Evolutionary conservation across 345 rosid genomes (phyloP), one percentile per base, ranked within the genome.

Genomic region (Lepidium aucheri): DNA sequence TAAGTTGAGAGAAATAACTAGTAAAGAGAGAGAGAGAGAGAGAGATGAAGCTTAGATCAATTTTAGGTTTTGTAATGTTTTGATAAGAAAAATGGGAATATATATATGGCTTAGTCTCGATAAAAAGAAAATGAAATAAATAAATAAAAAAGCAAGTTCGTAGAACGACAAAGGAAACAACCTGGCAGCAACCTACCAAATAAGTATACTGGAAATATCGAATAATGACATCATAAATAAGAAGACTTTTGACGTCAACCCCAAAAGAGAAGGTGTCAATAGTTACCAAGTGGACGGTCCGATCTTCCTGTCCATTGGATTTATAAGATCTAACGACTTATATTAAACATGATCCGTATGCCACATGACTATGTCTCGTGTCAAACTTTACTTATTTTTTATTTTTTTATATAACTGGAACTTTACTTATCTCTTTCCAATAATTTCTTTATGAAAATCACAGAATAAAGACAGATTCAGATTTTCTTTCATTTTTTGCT

Each of bases 111-210:
- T 49, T 41, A 13, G 60, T 65, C 70, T 7, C 32, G 1, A 28
- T 5, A 28, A 28, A 28, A 28, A 28, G 14, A 18, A 0, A 42
- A 51, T 28, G 3, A 7, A 42, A 9, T 1, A 52, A 4, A 8
- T 0, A 28, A 11, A 44, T n/a, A 44, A 9, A 2, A 61, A 63
- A 63, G 70, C 56, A 68, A 18, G 65, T 63, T 68, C 78, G 18
- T 0, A 51, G 78, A 63, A 74, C 58, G 66, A 69, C 66, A 49
- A 63, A 74, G 78, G 78, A 74, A 74, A 69, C 78, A 74, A 57
- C 78, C 70, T 62, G 78, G 74, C 74, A 74, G 74, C 74, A 74
- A 26, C 60, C 20, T 6, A 67, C 72, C 55, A 15, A 52, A 42
- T 1, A 61, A 52, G 72, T 52, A 18, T 5, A 55, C 20, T 26